A percentile compares a stretch with the other conserved stretches of the same genome.
Conservation (phyloP, 495 filamentous ascomycete species). For the Penicillium malachiteum region DNA sequence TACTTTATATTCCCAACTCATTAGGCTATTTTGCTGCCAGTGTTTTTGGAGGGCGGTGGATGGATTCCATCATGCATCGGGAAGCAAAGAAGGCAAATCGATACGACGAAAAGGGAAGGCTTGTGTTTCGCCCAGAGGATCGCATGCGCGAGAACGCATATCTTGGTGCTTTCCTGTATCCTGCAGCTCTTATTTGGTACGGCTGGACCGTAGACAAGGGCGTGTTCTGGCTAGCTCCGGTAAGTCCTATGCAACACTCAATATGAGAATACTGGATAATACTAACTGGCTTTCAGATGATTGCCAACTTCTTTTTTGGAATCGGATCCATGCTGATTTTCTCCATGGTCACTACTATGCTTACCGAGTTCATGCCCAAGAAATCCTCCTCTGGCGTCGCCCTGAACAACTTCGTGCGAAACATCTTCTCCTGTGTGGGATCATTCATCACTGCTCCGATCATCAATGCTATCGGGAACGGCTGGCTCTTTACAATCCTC, state of each 20-base stretch:
- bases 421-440: conserved; percentile 81
- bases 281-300: conserved; percentile 45
- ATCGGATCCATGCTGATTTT: conserved; percentile 89
- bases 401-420: conserved; percentile 73
- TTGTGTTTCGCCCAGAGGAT: conserved; percentile 80
- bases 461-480: conserved; percentile 79
- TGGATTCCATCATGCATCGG: conserved; percentile 84
- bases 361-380: conserved; percentile 87
- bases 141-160: conserved; percentile 88
- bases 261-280: background rate
- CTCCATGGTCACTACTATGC: conserved; percentile 71
- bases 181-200: conserved; percentile 64
- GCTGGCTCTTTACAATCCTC: conserved; percentile 84
- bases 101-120: conserved; percentile 66
- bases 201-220: conserved; percentile 63
- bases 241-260: conserved; percentile 42
- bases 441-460: conserved; percentile 72
- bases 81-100: conserved; percentile 71
- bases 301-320: conserved; percentile 88
- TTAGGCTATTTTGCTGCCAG: conserved; percentile 76
- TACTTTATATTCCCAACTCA: conserved; percentile 79
- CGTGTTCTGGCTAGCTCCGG: conserved; percentile 60
- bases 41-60: conserved; percentile 78
- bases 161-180: conserved; percentile 75
- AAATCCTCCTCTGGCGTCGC: conserved; percentile 75